Percentiles rank a stretch among this genome's conserved stretches.
phyloP scores from a whole-genome alignment of 352 stramenopile species.

The Phytophthora litchii region DNA sequence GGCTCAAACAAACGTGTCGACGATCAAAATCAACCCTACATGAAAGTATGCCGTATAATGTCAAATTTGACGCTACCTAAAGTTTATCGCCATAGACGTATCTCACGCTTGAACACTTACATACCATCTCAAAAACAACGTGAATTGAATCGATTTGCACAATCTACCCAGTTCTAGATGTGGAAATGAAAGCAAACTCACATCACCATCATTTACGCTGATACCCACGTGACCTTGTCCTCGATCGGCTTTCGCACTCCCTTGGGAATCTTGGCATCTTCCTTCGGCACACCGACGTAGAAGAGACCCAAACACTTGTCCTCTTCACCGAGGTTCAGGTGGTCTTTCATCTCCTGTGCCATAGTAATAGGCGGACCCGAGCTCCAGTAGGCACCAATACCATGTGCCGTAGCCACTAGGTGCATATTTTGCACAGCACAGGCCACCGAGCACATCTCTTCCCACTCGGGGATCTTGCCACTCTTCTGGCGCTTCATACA shows the following conservation, averaged over 20 bases:
- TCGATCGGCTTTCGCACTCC: conserved; percentile 69
- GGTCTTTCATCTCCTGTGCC: conserved; percentile 84
- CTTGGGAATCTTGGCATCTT: conserved; percentile 46
- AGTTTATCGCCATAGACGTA: background rate
- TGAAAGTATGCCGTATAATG: background rate
- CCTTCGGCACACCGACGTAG: conserved; percentile 79
- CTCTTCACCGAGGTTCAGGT: conserved; percentile 64
- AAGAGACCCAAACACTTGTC: conserved; percentile 87
- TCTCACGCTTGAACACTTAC: background rate
- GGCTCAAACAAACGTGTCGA: background rate
- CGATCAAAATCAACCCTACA: background rate
- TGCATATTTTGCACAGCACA: conserved; percentile 90
- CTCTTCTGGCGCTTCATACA: conserved; percentile 89
- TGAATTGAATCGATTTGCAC: conserved; percentile 12
- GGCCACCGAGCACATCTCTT: conserved; percentile 78
- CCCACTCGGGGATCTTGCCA: conserved; percentile 79
- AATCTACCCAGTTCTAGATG: conserved; percentile 10
- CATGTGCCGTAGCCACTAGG: conserved; percentile 65
- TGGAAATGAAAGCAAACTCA: conserved; percentile 11
- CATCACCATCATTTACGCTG: conserved; percentile 1
- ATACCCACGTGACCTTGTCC: conserved; percentile 75
- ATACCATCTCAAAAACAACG: background rate
- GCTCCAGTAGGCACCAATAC: conserved; percentile 87
- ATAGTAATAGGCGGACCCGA: conserved; percentile 63
- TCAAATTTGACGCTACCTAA: background rate